Base-by-base conservation (phyloP, 129 eudicot species). In the Flaveria bidentis region DNA sequence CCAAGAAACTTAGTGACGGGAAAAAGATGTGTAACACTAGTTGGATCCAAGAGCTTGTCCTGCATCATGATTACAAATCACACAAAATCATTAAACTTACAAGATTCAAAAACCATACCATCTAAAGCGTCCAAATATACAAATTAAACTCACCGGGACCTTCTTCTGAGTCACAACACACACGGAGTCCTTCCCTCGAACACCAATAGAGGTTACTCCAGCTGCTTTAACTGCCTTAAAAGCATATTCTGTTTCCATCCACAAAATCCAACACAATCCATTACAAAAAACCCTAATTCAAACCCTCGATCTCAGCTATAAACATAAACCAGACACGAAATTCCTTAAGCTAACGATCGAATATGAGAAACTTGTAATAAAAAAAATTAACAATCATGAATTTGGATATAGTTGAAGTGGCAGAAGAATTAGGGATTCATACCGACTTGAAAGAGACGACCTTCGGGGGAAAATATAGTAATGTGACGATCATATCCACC, bases 381-480 rank as follows among this genome's bases (percentile, higher is more conserved):
- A 20, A 20, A 20, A 20, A 20, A 20, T 36, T 36, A 36, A 36
- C 41, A 5, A 62, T 12, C 8, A 39, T 9, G 17, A 49, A 17
- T 6, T 17, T 58, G 39, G 14, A 44, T 25, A 10, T 36, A 76
- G 7, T 65, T 39, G 41, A 7, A 36, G 41, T 36, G 7, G 41
- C 41, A 36, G 41, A 50, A 13, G 73, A 20, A 57, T 78, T 49
- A n/a, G 64, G 33, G 63, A 81, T 15, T 46, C 87, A 46, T 85
- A 90, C 98, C 98, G 9, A 92, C 98, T 92, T 92, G 98, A 86
- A 84, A 92, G 75, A 92, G 94, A 70, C 98, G 96, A n/a, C 98
- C 98, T 88, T 92, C 98, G 11, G 98, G 98, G 7, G 98, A 92
- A 79, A 92, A 92, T 72, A 92, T 92, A 67, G 98, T 92, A 33